Percentiles rank a stretch among this genome's conserved stretches.
Conservation (phyloP, 1,284 basidiomycete genomes). For the Erythrobasidium hasegawianum region DNA sequence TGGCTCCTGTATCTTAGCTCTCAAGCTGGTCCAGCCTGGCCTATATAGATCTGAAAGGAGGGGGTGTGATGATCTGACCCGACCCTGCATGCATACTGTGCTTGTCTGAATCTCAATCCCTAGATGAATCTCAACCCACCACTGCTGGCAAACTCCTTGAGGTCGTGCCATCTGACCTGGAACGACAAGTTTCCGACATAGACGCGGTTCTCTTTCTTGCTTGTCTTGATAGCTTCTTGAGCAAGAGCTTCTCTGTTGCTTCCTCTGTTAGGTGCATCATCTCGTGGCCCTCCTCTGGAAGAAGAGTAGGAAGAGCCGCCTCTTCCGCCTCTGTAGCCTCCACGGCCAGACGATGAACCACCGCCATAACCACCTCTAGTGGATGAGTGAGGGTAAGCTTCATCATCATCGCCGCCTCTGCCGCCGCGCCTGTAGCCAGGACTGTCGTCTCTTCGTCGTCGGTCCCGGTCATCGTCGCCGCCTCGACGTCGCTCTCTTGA, state of each 20-base stretch:
- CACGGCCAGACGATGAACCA: conserved; percentile 11
- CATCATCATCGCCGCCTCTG: conserved; percentile 14
- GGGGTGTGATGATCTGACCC: no score
- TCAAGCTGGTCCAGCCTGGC: no score
- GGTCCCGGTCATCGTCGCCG: conserved; percentile 2
- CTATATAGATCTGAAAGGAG: no score
- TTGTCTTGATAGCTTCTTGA: conserved; percentile 64
- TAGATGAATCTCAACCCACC: conserved; percentile 52
- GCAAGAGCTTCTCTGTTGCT: conserved; percentile 42
- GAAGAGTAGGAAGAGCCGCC: conserved; percentile 1
- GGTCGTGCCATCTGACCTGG: conserved; percentile 95
- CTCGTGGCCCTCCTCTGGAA: background rate
- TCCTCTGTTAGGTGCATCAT: background rate
- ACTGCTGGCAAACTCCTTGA: conserved; percentile 89
- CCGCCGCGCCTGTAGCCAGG: conserved; percentile 5
- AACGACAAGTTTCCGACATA: conserved; percentile 95
- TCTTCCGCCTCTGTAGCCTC: conserved; percentile 27
- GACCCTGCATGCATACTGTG: no score
- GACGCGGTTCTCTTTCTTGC: conserved; percentile 94
- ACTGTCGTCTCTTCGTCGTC: conserved; percentile 5
- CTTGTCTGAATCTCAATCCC: background rate
- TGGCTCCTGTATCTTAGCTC: no score
- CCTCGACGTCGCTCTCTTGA: conserved; percentile 12
- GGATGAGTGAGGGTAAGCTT: conserved; percentile 19
- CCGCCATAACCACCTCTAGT: conserved; percentile 21